Evolutionary conservation across 805 yeast genomes (phyloP), one percentile per base, ranked within the genome.

Genomic region (Blastobotrys robertii): DNA sequence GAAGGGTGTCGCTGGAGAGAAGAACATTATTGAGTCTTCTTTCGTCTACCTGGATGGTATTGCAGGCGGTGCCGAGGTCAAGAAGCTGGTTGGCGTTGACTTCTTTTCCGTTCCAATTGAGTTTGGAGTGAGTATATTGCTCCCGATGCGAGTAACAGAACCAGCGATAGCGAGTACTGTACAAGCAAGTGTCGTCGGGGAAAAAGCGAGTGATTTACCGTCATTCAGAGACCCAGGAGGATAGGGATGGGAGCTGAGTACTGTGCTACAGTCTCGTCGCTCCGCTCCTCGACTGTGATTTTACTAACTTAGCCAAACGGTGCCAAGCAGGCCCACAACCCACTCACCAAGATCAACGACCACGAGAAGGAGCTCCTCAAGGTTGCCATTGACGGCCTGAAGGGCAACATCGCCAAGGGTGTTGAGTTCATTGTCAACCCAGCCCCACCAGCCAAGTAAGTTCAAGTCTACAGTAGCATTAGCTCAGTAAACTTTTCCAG

Each of bases 401-500:
- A 79, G 71, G 79, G 79, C 72, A 88, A 87, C 80, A 87, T 88
- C 68, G 74, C 78, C 63, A 92, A 92, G 82, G 98, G 97, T 74
- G 78, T 79, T 59, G 81, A 79, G 47, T 92, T 90, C 62, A 88
- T 84, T 40, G 46, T 56, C 43, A 45, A 53, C 45, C 51, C 54
- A 35, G 25, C 25, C 25, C 47, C 53, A 31, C 43, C 53, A 22
- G 45, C 51, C 49, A 59, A 62, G 60, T 55, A 50, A 50, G 56
- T 53, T 43, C 25, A 19, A 19, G 25, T 19, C 25, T 19, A 33
- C 10, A n/a, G 10, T 3, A 25, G 32, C 10, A 37, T 14, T 19
- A 42, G 34, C 19, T 11, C 29, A 19, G 25, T 19, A 19, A 19
- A 19, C 25, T 36, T 29, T 11, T 25, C n/a, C 34, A 12, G 30